Evolutionary conservation across 2,329 filamentous ascomycete genomes (phyloP), one percentile per base, ranked within the genome.

Genomic region (Fusarium agapanthi): DNA sequence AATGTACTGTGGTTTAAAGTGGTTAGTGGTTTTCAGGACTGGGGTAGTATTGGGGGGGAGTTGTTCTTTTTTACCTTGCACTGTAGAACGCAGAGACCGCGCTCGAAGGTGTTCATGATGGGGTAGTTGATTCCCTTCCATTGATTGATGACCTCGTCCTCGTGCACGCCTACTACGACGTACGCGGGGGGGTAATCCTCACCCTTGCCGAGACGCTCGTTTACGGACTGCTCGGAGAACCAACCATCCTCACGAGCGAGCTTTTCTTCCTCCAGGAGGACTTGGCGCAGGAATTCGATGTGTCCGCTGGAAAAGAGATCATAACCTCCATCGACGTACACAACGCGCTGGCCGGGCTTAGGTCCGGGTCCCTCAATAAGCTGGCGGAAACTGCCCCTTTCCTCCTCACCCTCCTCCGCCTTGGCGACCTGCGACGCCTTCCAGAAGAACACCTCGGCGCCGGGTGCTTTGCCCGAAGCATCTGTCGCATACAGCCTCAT

Each of bases 21-120:
- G 12, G 67, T 78, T 61, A 73, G 69, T 45, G 50, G 47, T 26
- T 26, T 28, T 11, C n/a, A 54, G 41, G 20, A 24, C 30, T 30
- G 24, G 28, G 57, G 61, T 64, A 11, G 26, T 14, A 35, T 24
- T 20, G 20, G 34, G 18, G 7, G n/a, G 6, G 28, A 14, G 15
- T 26, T n/a, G 11, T 34, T 34, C 15, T 13, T 28, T 78, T 86
- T 78, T 86, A 95, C 94, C 82, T 92, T 92, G 86, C 96, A 99
- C 80, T 99, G 96, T 71, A 98, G 85, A 35, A 98, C 95, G 80
- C 96, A 99, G 28, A 99, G 90, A 4, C 95, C 95, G 45, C 96
- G 92, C 86, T 99, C 96, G 78, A 95, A 97, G 64, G 97, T 95
- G 85, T 98, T 99, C 96, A 99, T 99, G 84, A 99, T 98, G 32